A percentile compares a stretch with the other conserved stretches of the same genome.
These are phyloP conservation scores for Gynochthodes officinalis DNA, from an alignment of 257 asterid species.

Conservation along the genomic window DNA sequence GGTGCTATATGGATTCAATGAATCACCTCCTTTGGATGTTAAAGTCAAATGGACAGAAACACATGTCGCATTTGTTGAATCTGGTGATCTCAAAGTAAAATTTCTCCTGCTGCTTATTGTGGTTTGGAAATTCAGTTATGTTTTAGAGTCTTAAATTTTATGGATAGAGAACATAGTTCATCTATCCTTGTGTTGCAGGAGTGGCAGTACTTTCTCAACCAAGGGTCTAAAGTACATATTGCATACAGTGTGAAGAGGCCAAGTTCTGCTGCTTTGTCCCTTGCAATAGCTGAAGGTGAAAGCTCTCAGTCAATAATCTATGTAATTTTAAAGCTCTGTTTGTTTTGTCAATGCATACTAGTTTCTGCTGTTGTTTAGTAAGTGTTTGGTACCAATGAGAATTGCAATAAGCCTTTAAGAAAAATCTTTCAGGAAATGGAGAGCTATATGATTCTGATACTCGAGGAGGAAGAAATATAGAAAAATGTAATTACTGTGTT, in stretches of 20 bases:
- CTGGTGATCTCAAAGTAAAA: constrained; percentile 18
- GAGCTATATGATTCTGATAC: neutral
- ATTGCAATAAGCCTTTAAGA: neutral
- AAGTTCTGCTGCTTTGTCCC: constrained; percentile 21
- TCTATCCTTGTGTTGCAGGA: constrained; percentile 10
- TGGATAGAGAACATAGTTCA: neutral
- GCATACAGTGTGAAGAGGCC: constrained; percentile 21
- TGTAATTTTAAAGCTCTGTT: neutral
- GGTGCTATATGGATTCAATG: constrained; percentile 22
- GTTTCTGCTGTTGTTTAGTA: neutral
- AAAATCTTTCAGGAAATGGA: neutral
- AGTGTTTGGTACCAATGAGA: neutral
- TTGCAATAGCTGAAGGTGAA: constrained; percentile 23
- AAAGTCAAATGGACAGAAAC: constrained; percentile 22
- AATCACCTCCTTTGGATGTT: constrained; percentile 25
- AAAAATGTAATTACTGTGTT: neutral
- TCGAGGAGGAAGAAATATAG: neutral
- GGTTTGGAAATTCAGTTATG: neutral
- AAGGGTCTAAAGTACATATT: constrained; percentile 21
- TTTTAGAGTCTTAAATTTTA: no score
- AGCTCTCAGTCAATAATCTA: neutral
- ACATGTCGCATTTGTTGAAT: constrained; percentile 20
- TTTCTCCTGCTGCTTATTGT: neutral
- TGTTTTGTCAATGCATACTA: neutral
- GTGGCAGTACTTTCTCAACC: constrained; percentile 26